Evolutionary conservation across 176 grass and related monocot genomes (phyloP).

Genomic region (Carex kokanica): DNA sequence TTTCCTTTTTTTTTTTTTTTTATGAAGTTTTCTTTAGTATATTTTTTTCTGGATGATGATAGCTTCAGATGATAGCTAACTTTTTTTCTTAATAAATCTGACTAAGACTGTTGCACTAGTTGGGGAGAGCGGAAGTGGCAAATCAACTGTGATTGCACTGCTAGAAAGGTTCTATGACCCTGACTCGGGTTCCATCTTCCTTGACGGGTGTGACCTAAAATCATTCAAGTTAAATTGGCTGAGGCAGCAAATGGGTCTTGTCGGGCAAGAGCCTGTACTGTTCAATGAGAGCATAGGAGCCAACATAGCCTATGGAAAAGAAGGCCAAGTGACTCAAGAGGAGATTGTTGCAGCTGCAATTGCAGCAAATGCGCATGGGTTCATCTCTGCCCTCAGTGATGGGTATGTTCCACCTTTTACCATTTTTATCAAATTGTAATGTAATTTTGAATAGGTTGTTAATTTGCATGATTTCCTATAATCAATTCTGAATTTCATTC

Average conservation of each 20-base stretch:
- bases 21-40: not conserved
- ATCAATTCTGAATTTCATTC: not conserved
- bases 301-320: slow-evolving; percentile 72
- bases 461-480: not conserved
- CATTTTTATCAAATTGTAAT: not conserved
- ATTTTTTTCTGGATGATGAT: not conserved
- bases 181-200: slow-evolving; percentile 38
- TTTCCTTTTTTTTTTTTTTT: not conserved
- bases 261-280: slow-evolving; percentile 62
- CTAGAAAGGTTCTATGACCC: slow-evolving; percentile 81
- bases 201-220: slow-evolving; percentile 48
- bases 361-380: slow-evolving; percentile 52
- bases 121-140: slow-evolving; percentile 75
- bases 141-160: slow-evolving; percentile 69
- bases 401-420: slow-evolving; percentile 32
- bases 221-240: slow-evolving; percentile 60
- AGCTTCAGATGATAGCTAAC: not conserved
- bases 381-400: slow-evolving; percentile 52
- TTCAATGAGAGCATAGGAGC: slow-evolving; percentile 57
- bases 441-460: slow-evolving; percentile 2
- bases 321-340: slow-evolving; percentile 44
- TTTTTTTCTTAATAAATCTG: slow-evolving; percentile 6
- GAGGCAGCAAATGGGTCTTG: slow-evolving; percentile 59
- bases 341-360: slow-evolving; percentile 50
- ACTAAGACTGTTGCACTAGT: slow-evolving; percentile 65